A percentile compares a stretch with the other conserved stretches of the same genome.
These are phyloP conservation scores for Cladosporium sp. DNA, from an alignment of 2,329 filamentous ascomycete genomes.

Conservation along the genomic window DNA sequence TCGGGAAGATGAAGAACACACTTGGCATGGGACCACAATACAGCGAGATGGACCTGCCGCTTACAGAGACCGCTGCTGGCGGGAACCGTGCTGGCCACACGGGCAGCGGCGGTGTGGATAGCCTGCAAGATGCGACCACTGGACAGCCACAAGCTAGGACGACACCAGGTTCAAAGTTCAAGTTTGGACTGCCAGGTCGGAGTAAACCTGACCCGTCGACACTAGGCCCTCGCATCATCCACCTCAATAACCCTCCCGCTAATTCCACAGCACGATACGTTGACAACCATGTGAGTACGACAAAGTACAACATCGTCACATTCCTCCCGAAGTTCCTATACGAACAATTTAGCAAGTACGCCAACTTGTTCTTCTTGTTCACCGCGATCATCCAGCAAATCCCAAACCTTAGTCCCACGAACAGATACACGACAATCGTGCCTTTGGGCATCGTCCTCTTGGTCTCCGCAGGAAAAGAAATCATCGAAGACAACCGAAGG, in stretches of 20 bases:
- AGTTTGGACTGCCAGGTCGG: conserved; percentile 79
- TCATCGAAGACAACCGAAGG: conserved; percentile 89
- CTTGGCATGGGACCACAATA: conserved; percentile 84
- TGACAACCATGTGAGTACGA: conserved; percentile 95
- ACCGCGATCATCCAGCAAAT: conserved; percentile 94
- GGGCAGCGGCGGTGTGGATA: conserved; percentile 41
- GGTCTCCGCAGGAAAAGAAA: conserved; percentile 93
- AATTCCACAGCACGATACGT: conserved; percentile 88
- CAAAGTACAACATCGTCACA: conserved; percentile 92
- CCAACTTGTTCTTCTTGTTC: conserved; percentile 99
- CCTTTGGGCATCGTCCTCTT: conserved; percentile 86
- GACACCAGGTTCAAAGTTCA: conserved; percentile 75
- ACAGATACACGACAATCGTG: conserved; percentile 92
- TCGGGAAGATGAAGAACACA: conserved; percentile 86
- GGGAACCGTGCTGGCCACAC: conserved; percentile 33
- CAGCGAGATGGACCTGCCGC: conserved; percentile 95
- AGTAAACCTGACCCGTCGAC: conserved; percentile 86
- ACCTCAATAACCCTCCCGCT: conserved; percentile 93
- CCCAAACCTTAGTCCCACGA: conserved; percentile 90
- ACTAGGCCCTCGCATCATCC: conserved; percentile 86
- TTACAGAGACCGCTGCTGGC: conserved; percentile 73
- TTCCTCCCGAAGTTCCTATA: conserved; percentile 97
- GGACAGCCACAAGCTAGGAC: conserved; percentile 23
- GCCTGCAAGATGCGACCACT: conserved; percentile 15
- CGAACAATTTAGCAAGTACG: conserved; percentile 98